Base-by-base conservation (phyloP, 306 rosid species). In the Quercus glauca region DNA sequence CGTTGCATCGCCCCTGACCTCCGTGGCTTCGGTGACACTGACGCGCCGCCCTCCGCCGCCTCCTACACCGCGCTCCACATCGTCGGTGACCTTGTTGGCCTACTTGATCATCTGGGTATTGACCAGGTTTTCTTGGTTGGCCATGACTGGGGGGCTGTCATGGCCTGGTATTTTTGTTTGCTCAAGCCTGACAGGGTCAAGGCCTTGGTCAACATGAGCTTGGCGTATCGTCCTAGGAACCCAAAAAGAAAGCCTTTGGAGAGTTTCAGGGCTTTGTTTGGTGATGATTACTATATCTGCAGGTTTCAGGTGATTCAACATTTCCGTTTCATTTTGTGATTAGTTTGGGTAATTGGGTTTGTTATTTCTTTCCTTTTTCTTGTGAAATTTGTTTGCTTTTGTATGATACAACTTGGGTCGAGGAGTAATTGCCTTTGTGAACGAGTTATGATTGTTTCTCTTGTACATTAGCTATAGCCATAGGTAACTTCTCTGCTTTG, bases 1-100 rank as follows among this genome's bases (percentile, higher is more conserved):
- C 92, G 97, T 6, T 87, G 87, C 65, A 76, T 92, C 76, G 97
- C 97, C 75, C 95, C 92, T 1, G 95, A 91, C 84, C 92, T 91
- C 28, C 92, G 95, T 14, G 92, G 95, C 69, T 78, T 72, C 31
- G 94, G 97, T 17, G 97, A 92, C 78, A 80, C 94, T 29, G 97
- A 92, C 35, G 88, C 91, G 0, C 97, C 94, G 11, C 67, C 89
- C 6, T 68, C 85, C 13, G 15, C 91, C 0, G 5, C 84, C 28
- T 87, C 87, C 26, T 88, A 92, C 87, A 58, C 94, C 29, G 87
- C 84, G 55, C 71, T 87, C 68, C 91, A 89, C 76, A 77, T 91
- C 78, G 85, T 91, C 49, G 93, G 83, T 12, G 95, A 91, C 67
- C 83, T 91, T 43, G 83, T 85, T 41, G 95, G 95, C 23, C 91